Evolutionary conservation across 2,329 filamentous ascomycete species (phyloP), one percentile per base, ranked within the genome.

Genomic region (Trichoderma polysporum): DNA sequence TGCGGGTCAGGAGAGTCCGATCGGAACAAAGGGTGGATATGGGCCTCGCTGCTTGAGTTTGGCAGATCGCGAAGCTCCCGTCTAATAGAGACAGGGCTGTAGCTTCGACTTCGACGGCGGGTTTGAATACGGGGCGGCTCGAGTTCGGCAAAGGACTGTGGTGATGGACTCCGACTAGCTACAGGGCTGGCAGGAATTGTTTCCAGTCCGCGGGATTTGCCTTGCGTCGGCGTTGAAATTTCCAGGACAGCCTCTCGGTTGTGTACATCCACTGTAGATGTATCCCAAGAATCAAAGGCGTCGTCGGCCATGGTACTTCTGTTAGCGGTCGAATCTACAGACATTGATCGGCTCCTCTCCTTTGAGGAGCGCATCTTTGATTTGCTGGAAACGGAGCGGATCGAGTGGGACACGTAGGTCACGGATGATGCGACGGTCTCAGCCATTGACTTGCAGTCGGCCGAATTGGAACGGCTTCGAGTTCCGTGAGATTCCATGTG

Each of bases 11-110:
- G 89, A 47, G 88, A 91, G 74, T 92, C 90, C 6, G 88, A 89
- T 68, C 91, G 85, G 80, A 94, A 93, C 3, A 94, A 83, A 9
- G 91, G 91, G 75, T 94, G 91, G 53, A 93, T 93, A 73, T 93
- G 87, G 3, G 88, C 83, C 75, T 93, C 90, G 72, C 83, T 80
- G 70, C 79, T 69, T 13, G 72, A 74, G 74, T 68, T 73, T 9
- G 68, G 70, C 33, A 69, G 69, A 33, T 66, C 63, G 19, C 54
- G 56, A 68, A 80, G 76, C 22, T 76, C 76, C 8, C 74, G 72
- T 35, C 73, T 74, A 15, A 70, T 59, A 12, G 77, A 66, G 12
- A 77, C 72, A 5, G 85, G 82, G 71, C 84, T 86, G 73, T 81
- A 84, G 73, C 85, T 87, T 67, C 84, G 81, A 68, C 83, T 85